A percentile compares a stretch with the other conserved stretches of the same genome.
phyloP scores from a whole-genome alignment of 306 rosid species.

The Glycine soja region DNA sequence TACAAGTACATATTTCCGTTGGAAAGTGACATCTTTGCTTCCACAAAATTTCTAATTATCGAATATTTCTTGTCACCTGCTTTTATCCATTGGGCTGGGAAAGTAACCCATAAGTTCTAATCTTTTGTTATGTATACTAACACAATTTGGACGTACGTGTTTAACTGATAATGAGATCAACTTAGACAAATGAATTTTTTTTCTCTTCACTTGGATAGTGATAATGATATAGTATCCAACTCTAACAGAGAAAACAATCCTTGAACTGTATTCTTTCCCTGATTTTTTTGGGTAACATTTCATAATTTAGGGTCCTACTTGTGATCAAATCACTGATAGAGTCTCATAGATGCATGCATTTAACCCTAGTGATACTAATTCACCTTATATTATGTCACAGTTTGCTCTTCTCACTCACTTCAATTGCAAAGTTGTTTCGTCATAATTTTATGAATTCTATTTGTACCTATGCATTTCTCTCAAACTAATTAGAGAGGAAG shows the following conservation, averaged over 20 bases:
- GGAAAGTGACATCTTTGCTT: constrained; percentile 42
- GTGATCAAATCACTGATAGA: constrained; percentile 41
- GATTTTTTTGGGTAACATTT: constrained; percentile 46
- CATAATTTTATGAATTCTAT: constrained; percentile 25
- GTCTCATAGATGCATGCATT: constrained; percentile 53
- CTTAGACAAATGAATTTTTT: constrained; percentile 38
- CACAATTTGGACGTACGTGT: constrained; percentile 16
- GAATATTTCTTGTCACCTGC: constrained; percentile 39
- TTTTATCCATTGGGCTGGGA: constrained; percentile 34
- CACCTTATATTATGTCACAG: constrained; percentile 15
- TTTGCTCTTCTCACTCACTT: constrained; percentile 1
- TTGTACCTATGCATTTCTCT: not conserved
- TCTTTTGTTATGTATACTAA: constrained; percentile 39
- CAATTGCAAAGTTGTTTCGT: constrained; percentile 26
- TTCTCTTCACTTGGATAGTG: constrained; percentile 44
- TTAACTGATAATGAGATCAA: constrained; percentile 23
- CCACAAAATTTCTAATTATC: constrained; percentile 24
- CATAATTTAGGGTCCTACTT: constrained; percentile 53
- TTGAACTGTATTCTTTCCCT: constrained; percentile 41
- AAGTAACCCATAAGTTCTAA: not conserved
- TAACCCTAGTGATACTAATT: not conserved
- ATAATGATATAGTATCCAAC: constrained; percentile 47
- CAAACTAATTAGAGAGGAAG: not conserved
- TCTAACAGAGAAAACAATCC: constrained; percentile 47
- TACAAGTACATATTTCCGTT: not conserved